Conservation (phyloP, 129 eudicot genomes). For the Saussurea involucrata region DNA sequence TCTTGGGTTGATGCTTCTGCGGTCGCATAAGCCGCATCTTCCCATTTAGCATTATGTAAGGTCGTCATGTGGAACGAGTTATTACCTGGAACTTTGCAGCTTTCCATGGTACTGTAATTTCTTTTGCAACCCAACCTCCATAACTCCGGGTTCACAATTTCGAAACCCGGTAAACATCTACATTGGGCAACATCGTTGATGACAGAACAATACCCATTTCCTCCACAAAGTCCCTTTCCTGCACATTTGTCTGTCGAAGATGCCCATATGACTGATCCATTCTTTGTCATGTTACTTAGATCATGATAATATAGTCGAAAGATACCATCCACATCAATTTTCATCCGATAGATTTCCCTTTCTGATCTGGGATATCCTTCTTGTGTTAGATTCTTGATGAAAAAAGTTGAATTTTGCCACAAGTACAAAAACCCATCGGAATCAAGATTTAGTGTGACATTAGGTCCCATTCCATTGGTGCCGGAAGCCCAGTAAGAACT, state of each 20-base stretch:
- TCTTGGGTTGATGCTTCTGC: neutral
- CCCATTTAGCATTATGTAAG: slow-evolving; percentile 12
- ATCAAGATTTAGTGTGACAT: slow-evolving; percentile 42
- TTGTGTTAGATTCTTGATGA: slow-evolving; percentile 17
- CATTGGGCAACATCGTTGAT: slow-evolving; percentile 13
- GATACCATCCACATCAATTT: slow-evolving; percentile 45
- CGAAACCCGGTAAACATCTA: slow-evolving; percentile 39
- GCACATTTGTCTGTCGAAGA: slow-evolving; percentile 20
- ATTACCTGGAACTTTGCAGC: slow-evolving; percentile 16
- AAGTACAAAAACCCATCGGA: slow-evolving; percentile 28
- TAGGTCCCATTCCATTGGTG: neutral
- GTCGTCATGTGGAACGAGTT: slow-evolving; percentile 3
- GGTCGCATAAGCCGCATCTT: slow-evolving; percentile 15
- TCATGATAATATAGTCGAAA: slow-evolving; percentile 31
- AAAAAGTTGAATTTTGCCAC: slow-evolving; percentile 15
- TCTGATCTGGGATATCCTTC: slow-evolving; percentile 12
- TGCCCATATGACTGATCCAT: slow-evolving; percentile 24
- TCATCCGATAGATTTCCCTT: slow-evolving; percentile 24
- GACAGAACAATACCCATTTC: slow-evolving; percentile 29
- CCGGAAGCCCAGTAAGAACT: slow-evolving; percentile 7
- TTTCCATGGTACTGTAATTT: slow-evolving; percentile 14
- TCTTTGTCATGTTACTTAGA: neutral
- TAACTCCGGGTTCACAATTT: neutral
- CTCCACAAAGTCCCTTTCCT: slow-evolving; percentile 40
- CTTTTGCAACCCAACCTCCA: slow-evolving; percentile 37